phyloP scores from a whole-genome alignment of 805 yeast species.

The Jamesozyma piceae region DNA sequence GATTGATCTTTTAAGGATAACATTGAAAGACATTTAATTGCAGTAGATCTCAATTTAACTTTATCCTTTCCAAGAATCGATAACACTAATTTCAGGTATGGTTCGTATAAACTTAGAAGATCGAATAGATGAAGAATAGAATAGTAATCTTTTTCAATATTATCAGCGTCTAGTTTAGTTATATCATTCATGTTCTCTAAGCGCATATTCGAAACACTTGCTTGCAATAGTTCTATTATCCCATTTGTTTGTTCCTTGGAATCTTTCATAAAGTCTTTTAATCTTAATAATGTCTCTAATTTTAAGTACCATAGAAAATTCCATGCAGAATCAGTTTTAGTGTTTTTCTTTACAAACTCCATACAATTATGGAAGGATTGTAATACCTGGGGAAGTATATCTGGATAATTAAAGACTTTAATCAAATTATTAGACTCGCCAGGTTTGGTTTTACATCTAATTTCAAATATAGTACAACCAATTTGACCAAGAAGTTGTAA shows the following conservation, averaged over 20 bases:
- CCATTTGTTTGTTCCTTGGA: slow-evolving; percentile 3
- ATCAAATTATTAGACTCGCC: slow-evolving; percentile 16
- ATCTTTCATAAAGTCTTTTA: slow-evolving; percentile 12
- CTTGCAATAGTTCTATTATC: neutral
- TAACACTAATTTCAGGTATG: slow-evolving; percentile 42
- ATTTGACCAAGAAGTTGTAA: slow-evolving; percentile 55
- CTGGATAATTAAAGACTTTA: slow-evolving; percentile 20
- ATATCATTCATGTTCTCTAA: neutral
- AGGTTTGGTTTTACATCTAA: slow-evolving; percentile 13
- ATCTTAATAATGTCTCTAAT: slow-evolving; percentile 7
- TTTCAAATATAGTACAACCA: slow-evolving; percentile 40
- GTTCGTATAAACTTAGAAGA: slow-evolving; percentile 38
- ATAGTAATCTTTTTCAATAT: slow-evolving; percentile 10
- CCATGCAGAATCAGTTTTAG: slow-evolving; percentile 2
- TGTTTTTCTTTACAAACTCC: slow-evolving; percentile 1
- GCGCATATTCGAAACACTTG: neutral
- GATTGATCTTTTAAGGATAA: slow-evolving; percentile 45
- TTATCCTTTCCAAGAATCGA: slow-evolving; percentile 40
- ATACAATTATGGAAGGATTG: slow-evolving; percentile 12
- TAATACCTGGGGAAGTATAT: slow-evolving; percentile 11
- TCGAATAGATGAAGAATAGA: slow-evolving; percentile 19
- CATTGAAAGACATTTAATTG: slow-evolving; percentile 52
- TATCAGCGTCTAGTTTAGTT: neutral
- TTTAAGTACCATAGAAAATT: slow-evolving; percentile 17
- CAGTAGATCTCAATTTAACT: slow-evolving; percentile 48